These are phyloP conservation scores for Wakefieldia striispora DNA, from an alignment of 768 basidiomycete species.

Conservation along the genomic window DNA sequence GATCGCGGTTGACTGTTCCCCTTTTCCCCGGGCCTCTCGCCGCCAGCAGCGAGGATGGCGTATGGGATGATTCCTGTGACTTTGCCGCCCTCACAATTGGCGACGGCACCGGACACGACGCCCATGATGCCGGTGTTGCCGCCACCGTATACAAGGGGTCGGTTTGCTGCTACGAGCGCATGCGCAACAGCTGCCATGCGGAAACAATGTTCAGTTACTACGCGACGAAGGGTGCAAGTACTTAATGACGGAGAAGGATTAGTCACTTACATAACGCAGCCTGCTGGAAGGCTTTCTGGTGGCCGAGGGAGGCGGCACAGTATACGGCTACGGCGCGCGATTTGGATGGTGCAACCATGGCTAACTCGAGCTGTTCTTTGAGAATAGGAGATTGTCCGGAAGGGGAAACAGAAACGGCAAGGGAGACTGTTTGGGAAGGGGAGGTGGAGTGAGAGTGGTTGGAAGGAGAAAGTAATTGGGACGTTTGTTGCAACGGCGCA, in stretches of 20 bases:
- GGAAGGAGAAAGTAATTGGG: conserved; percentile 10
- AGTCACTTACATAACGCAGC: conserved; percentile 68
- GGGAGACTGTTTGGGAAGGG: not conserved
- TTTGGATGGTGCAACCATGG: conserved; percentile 31
- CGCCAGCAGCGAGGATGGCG: conserved; percentile 68
- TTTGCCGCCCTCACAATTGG: conserved; percentile 58
- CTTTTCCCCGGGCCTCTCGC: conserved; percentile 60
- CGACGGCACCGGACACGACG: conserved; percentile 60
- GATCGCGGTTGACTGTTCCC: conserved; percentile 25
- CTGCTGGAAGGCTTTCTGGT: conserved; percentile 52
- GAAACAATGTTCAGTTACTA: conserved; percentile 3
- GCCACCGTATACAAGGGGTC: conserved; percentile 84
- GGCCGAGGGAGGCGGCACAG: conserved; percentile 77
- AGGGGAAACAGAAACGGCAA: not conserved
- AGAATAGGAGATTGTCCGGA: not conserved
- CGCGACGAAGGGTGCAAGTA: not conserved
- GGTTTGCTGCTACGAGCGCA: conserved; percentile 58
- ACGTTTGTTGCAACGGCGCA: not conserved
- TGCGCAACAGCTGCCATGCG: conserved; percentile 58
- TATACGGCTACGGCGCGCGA: conserved; percentile 68
- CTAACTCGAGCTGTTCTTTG: conserved; percentile 10
- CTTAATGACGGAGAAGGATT: not conserved
- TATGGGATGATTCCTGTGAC: conserved; percentile 78
- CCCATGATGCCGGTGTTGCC: conserved; percentile 88
- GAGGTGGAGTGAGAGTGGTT: conserved; percentile 2